These are phyloP conservation scores for Cadophora malorum DNA, from an alignment of 2,329 filamentous ascomycete genomes.

Conservation along the genomic window DNA sequence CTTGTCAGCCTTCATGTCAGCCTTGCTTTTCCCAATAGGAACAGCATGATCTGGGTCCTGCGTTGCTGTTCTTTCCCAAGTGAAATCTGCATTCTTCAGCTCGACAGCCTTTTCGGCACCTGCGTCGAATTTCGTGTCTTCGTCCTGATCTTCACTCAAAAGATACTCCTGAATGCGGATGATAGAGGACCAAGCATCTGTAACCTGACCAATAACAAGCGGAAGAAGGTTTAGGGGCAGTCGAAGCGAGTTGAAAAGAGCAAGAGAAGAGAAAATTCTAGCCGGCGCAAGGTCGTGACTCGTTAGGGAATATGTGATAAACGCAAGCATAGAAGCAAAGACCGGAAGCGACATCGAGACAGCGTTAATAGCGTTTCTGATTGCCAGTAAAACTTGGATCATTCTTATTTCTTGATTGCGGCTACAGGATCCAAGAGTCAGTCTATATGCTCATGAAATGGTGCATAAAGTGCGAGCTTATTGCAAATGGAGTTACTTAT, in stretches of 20 bases:
- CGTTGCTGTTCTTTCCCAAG: constrained; percentile 77
- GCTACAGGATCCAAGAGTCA: neutral
- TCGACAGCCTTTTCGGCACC: constrained; percentile 74
- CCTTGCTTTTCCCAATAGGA: constrained; percentile 51
- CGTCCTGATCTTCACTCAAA: constrained; percentile 81
- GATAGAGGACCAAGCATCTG: constrained; percentile 87
- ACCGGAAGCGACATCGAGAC: constrained; percentile 72
- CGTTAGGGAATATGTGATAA: constrained; percentile 79
- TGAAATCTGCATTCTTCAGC: constrained; percentile 77
- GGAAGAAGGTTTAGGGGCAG: constrained; percentile 90
- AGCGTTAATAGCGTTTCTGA: constrained; percentile 71
- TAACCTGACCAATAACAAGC: constrained; percentile 84
- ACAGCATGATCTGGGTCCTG: constrained; percentile 55
- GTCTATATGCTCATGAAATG: neutral
- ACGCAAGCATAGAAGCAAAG: constrained; percentile 93
- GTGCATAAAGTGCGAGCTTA: neutral
- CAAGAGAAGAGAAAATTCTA: constrained; percentile 88
- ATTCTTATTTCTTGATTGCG: constrained; percentile 77
- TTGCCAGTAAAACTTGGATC: constrained; percentile 81
- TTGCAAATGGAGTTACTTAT: neutral
- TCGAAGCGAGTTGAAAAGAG: constrained; percentile 89
- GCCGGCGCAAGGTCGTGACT: constrained; percentile 75
- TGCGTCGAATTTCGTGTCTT: constrained; percentile 64
- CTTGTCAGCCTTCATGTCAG: constrained; percentile 45
- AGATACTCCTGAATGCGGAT: constrained; percentile 88